phyloP scores from a whole-genome alignment of 257 asterid species.

The Plectranthus barbatus region DNA sequence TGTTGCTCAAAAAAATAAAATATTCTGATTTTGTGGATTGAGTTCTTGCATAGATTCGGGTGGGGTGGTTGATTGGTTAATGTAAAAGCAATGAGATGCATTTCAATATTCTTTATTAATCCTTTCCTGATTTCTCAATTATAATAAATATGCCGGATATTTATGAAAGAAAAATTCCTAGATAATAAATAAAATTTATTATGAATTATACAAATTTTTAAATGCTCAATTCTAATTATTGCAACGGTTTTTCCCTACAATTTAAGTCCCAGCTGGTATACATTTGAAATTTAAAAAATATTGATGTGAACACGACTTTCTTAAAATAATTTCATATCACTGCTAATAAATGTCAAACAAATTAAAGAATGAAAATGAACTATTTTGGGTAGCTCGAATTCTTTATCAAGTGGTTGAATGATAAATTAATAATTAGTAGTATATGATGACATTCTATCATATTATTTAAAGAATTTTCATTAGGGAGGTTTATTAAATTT shows the following conservation, averaged over 20 bases:
- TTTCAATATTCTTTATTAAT: neutral
- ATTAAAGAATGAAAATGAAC: neutral
- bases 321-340: neutral
- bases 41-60: neutral
- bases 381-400: constrained; percentile 3
- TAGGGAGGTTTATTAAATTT: no score
- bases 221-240: neutral
- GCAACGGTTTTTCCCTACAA: neutral
- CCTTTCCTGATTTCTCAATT: neutral
- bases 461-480: no score
- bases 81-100: neutral
- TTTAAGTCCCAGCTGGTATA: neutral
- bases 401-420: neutral
- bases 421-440: neutral
- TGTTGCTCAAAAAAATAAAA: no score
- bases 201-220: neutral
- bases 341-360: neutral
- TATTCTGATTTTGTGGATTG: neutral
- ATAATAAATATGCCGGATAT: neutral
- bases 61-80: neutral
- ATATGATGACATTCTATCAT: no score
- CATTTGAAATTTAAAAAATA: neutral
- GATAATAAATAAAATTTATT: neutral
- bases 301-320: neutral
- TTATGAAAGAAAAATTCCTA: neutral